phyloP scores from a whole-genome alignment of 2,329 filamentous ascomycete species.

The Penicillium sp. region DNA sequence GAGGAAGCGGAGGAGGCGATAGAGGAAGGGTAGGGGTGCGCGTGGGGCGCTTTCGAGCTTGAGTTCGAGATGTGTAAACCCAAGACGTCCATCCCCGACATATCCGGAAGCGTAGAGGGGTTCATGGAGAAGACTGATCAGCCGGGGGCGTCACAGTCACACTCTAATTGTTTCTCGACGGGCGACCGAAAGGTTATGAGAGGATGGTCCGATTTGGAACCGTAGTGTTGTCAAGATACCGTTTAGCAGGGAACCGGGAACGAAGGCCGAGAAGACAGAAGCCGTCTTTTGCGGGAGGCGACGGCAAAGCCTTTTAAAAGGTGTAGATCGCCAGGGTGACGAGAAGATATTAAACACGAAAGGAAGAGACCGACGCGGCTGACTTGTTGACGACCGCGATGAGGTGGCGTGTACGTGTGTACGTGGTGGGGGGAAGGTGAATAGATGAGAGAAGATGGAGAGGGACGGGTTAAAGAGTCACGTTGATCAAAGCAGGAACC shows the following conservation, averaged over 20 bases:
- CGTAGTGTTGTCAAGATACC: slow-evolving; percentile 27
- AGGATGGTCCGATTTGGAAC: slow-evolving; percentile 26
- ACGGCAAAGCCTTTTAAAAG: slow-evolving; percentile 29
- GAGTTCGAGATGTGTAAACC: slow-evolving; percentile 45
- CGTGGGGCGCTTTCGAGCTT: slow-evolving; percentile 39
- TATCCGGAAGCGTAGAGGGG: slow-evolving; percentile 38
- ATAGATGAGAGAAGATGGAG: neutral
- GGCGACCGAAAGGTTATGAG: slow-evolving; percentile 12
- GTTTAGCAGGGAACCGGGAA: slow-evolving; percentile 33
- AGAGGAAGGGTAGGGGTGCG: slow-evolving; percentile 67
- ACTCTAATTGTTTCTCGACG: slow-evolving; percentile 1
- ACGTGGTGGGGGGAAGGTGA: slow-evolving; percentile 2
- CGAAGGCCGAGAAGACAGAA: slow-evolving; percentile 32
- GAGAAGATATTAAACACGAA: slow-evolving; percentile 8
- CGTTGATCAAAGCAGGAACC: neutral
- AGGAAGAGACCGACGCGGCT: slow-evolving; percentile 8
- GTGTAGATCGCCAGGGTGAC: slow-evolving; percentile 25
- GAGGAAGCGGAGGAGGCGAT: slow-evolving; percentile 75
- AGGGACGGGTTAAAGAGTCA: neutral
- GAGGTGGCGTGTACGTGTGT: slow-evolving; percentile 2
- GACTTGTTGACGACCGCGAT: neutral
- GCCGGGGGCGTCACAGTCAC: neutral
- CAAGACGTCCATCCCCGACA: slow-evolving; percentile 49
- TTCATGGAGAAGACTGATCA: slow-evolving; percentile 23
- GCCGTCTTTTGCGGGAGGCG: slow-evolving; percentile 30